Percentiles rank a stretch among this genome's conserved stretches.
Conservation (phyloP, 2,329 filamentous ascomycete genomes). For the Metarhizium humberi region DNA sequence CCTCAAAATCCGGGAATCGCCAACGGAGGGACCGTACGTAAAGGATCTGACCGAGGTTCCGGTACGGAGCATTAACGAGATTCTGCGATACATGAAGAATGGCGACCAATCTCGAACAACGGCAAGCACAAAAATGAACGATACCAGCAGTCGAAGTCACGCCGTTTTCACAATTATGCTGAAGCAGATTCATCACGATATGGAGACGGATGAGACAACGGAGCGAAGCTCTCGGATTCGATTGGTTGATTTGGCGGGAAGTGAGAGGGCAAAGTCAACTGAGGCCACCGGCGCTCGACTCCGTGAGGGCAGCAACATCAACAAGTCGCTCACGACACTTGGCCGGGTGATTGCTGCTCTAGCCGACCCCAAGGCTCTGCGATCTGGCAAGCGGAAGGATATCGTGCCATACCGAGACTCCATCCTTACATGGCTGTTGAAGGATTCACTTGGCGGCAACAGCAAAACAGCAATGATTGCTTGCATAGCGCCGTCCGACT, state of each 20-base stretch:
- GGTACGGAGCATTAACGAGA: slow-evolving; percentile 77
- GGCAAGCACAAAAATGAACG: slow-evolving; percentile 98
- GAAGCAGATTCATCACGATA: slow-evolving; percentile 96
- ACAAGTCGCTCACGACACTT: slow-evolving; percentile 93
- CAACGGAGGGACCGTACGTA: slow-evolving; percentile 90
- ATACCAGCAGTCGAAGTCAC: slow-evolving; percentile 92
- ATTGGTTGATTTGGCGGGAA: slow-evolving; percentile 88
- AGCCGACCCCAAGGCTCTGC: slow-evolving; percentile 55
- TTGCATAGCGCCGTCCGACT: slow-evolving; percentile 90
- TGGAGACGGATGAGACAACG: slow-evolving; percentile 95
- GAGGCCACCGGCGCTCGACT: slow-evolving; percentile 88
- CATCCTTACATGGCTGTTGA: slow-evolving; percentile 74
- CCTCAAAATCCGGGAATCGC: slow-evolving; percentile 93
- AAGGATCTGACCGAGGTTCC: slow-evolving; percentile 93
- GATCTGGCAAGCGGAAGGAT: slow-evolving; percentile 47
- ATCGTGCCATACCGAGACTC: slow-evolving; percentile 91
- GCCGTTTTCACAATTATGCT: slow-evolving; percentile 97
- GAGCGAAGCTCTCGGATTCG: slow-evolving; percentile 90
- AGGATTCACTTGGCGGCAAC: slow-evolving; percentile 92
- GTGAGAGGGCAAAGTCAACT: slow-evolving; percentile 88
- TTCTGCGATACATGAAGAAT: slow-evolving; percentile 81
- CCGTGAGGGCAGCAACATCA: slow-evolving; percentile 95
- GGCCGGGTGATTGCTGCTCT: slow-evolving; percentile 93
- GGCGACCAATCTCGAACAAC: slow-evolving; percentile 82
- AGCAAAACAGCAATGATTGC: slow-evolving; percentile 99